These are phyloP conservation scores for Bjerkandera adusta DNA, from an alignment of 1,284 basidiomycete species.

Conservation along the genomic window DNA sequence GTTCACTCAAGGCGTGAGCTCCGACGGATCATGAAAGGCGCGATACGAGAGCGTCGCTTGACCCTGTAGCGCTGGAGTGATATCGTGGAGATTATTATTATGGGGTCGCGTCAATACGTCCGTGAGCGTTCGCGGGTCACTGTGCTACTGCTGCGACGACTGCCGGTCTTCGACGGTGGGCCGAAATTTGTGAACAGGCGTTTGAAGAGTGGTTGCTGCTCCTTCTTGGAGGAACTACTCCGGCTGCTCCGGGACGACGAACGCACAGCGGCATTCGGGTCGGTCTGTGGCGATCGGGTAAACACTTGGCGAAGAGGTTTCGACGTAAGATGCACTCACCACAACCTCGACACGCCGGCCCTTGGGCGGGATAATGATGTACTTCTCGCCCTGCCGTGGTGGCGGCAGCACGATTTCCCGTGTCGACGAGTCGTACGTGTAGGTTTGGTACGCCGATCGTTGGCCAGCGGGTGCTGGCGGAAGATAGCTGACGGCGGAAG, in stretches of 20 bases:
- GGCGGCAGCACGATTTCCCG: slow-evolving; percentile 27
- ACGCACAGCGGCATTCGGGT: slow-evolving; percentile 8
- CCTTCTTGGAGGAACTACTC: slow-evolving; percentile 21
- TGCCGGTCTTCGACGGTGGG: slow-evolving; percentile 5
- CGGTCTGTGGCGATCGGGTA: slow-evolving; percentile 9
- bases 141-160: slow-evolving; percentile 6
- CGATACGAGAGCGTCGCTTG: too few species aligned
- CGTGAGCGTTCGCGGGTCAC: slow-evolving; percentile 4
- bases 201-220: slow-evolving; percentile 26
- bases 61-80: too few species aligned
- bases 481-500: too few species aligned
- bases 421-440: slow-evolving; percentile 19
- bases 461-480: slow-evolving; percentile 1
- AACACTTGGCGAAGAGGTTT: background rate
- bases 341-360: slow-evolving; percentile 26
- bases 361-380: slow-evolving; percentile 28
- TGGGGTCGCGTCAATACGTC: slow-evolving; percentile 2
- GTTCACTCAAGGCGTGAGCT: too few species aligned
- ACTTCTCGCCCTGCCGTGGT: slow-evolving; percentile 26
- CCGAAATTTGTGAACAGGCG: slow-evolving; percentile 24
- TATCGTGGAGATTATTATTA: background rate
- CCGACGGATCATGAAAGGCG: too few species aligned
- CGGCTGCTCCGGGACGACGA: slow-evolving; percentile 20
- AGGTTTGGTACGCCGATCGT: slow-evolving; percentile 14
- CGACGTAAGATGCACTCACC: slow-evolving; percentile 16